phyloP scores from a whole-genome alignment of 2,329 filamentous ascomycete species.

The Colletotrichum falcatum region DNA sequence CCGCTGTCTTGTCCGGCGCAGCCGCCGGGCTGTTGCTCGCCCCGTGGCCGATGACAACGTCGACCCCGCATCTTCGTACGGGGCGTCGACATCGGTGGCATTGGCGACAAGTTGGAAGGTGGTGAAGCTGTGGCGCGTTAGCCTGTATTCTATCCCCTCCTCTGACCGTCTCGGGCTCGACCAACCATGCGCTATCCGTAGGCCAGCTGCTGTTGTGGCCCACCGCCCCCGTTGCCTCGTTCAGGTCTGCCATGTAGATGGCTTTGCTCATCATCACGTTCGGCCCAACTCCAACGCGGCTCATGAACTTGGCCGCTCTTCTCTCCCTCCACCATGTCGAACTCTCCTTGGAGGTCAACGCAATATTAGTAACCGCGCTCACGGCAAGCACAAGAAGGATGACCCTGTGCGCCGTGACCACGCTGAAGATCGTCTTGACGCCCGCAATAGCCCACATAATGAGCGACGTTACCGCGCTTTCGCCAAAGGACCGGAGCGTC shows the following conservation, averaged over 20 bases:
- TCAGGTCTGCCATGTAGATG: conserved; percentile 85
- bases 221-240: conserved; percentile 66
- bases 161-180: conserved; percentile 12
- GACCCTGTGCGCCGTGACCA: conserved; percentile 78
- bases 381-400: conserved; percentile 76
- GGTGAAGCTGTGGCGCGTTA: conserved; percentile 60
- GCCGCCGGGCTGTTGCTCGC: conserved; percentile 69
- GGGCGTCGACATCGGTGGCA: conserved; percentile 67
- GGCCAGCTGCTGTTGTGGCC: conserved; percentile 51
- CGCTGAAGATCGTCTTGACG: conserved; percentile 73
- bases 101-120: conserved; percentile 72
- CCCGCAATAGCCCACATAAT: conserved; percentile 81
- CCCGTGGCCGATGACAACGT: conserved; percentile 61
- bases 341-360: conserved; percentile 79
- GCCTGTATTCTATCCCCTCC: neutral
- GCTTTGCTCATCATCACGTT: conserved; percentile 86
- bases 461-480: conserved; percentile 80
- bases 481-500: conserved; percentile 76
- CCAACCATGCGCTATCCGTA: conserved; percentile 64
- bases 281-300: conserved; percentile 80
- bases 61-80: conserved; percentile 65
- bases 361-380: conserved; percentile 79
- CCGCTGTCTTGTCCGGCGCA: conserved; percentile 84
- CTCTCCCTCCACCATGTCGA: conserved; percentile 89
- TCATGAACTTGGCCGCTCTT: conserved; percentile 84